These are phyloP conservation scores for Amylostereum chailletii DNA, from an alignment of 1,284 basidiomycete genomes.

Conservation along the genomic window DNA sequence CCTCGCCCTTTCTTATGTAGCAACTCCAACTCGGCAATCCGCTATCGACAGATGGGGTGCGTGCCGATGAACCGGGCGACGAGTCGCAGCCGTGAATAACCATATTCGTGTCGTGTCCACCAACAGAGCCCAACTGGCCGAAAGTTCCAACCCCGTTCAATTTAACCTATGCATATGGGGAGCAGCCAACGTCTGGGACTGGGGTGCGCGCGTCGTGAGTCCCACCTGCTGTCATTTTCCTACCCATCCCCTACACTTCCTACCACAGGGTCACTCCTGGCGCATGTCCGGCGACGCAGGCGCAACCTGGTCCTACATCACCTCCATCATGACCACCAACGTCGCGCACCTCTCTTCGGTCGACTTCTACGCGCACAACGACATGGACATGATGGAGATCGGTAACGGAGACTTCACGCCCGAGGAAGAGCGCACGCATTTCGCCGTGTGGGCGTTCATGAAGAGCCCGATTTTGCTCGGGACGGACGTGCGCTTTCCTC, in stretches of 20 bases:
- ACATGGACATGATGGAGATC: slow-evolving; percentile 60
- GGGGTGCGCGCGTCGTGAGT: slow-evolving; percentile 43
- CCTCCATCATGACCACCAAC: slow-evolving; percentile 34
- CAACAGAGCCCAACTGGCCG: slow-evolving; percentile 31
- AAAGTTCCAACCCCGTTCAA: slow-evolving; percentile 33
- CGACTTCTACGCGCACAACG: slow-evolving; percentile 43
- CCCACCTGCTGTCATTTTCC: background rate
- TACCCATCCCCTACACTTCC: background rate
- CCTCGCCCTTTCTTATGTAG: slow-evolving; percentile 16
- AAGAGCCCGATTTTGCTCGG: slow-evolving; percentile 51
- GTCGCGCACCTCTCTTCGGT: slow-evolving; percentile 31
- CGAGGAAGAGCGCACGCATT: slow-evolving; percentile 46
- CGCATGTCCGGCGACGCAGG: slow-evolving; percentile 44
- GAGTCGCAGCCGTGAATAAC: background rate
- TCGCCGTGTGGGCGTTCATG: slow-evolving; percentile 46
- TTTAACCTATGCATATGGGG: slow-evolving; percentile 47
- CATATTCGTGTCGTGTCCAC: background rate
- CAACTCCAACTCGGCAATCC: slow-evolving; percentile 46
- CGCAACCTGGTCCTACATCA: slow-evolving; percentile 40
- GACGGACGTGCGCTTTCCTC: slow-evolving; percentile 32
- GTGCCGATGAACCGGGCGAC: slow-evolving; percentile 11
- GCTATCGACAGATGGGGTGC: slow-evolving; percentile 46
- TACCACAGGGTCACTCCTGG: slow-evolving; percentile 43
- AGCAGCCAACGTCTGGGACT: slow-evolving; percentile 39
- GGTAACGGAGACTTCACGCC: slow-evolving; percentile 42